phyloP scores from a whole-genome alignment of 768 basidiomycete genomes.

The Mycena metata region DNA sequence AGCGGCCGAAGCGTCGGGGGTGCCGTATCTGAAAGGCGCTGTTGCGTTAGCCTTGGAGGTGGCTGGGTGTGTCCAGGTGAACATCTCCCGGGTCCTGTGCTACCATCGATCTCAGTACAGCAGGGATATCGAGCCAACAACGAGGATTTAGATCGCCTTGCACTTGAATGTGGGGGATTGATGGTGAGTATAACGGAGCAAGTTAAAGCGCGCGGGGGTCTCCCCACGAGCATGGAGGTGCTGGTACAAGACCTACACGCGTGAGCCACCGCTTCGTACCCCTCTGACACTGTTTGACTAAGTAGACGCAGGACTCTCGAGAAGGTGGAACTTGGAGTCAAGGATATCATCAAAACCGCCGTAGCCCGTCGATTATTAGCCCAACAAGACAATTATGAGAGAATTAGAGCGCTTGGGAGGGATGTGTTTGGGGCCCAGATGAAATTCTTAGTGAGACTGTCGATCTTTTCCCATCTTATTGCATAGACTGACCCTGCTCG shows the following conservation, averaged over 20 bases:
- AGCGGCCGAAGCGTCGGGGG: constrained; percentile 10
- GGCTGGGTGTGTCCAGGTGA: constrained; percentile 13
- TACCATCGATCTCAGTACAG: no score
- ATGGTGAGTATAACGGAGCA: constrained; percentile 9
- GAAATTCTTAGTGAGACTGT: constrained; percentile 2
- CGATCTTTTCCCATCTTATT: no score
- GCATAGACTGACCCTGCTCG: background rate
- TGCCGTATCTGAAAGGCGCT: constrained; percentile 21
- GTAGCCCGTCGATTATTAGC: background rate
- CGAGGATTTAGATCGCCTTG: constrained; percentile 24
- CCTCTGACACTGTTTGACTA: background rate
- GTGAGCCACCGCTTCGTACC: background rate
- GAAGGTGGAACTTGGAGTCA: background rate
- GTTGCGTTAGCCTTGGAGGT: constrained; percentile 9
- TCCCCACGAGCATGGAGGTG: background rate
- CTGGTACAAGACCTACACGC: constrained; percentile 12
- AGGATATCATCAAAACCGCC: constrained; percentile 1
- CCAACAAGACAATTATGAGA: constrained; percentile 3
- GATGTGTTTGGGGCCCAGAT: background rate
- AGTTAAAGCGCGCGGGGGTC: background rate
- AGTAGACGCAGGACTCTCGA: constrained; percentile 17
- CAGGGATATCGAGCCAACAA: constrained; percentile 23
- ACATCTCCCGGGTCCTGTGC: no score
- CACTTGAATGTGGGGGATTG: background rate
- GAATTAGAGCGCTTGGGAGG: background rate